Evolutionary conservation across 2,329 filamentous ascomycete species (phyloP), one percentile per base, ranked within the genome.

Genomic region (Trichoderma sp.): DNA sequence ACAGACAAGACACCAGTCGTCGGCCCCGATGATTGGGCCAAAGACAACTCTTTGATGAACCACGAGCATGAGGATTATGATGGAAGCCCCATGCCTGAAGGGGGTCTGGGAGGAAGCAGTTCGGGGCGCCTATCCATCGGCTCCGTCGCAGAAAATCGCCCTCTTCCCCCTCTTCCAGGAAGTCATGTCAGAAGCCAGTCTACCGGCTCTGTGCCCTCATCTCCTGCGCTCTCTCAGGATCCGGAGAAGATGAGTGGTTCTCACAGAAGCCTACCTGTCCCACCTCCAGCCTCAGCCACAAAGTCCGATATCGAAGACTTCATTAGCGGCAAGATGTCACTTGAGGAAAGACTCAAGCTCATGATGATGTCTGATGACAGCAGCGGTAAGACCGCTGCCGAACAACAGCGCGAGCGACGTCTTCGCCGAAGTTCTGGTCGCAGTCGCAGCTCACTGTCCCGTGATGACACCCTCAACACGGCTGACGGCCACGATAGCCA

Each of bases 1-100:
- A 96, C 95, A 6, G 95, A 97, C 81, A 98, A 98, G 87, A 98
- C 97, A 1, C 97, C 97, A 0, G 97, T 99, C 12, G 96, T 99
- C n/a, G 91, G 97, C 27, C 97, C 97, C 0, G 97, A 98, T 80
- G 95, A 98, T 82, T 99, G 97, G 97, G 92, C 94, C 77, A 94
- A 95, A 86, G 85, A 94, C 85, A 82, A 91, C 88, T 80, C 91
- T 8, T 79, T 84, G 71, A 79, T 82, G n/a, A 79, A 79, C 18
- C 76, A 77, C 3, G 79, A 76, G 45, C 74, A 80, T 6, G 79
- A 80, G 18, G 79, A 82, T 1, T 97, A 94, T 79, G 91, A 93
- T 59, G 90, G 88, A 76, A 95, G 92, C 81, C 92, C 93, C 1
- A 91, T 90, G 86, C 91, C 92, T 7, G 90, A 91, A 62, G 84